These are phyloP conservation scores for Rhizopogon vulgaris DNA, from an alignment of 768 basidiomycete genomes.

Conservation along the genomic window DNA sequence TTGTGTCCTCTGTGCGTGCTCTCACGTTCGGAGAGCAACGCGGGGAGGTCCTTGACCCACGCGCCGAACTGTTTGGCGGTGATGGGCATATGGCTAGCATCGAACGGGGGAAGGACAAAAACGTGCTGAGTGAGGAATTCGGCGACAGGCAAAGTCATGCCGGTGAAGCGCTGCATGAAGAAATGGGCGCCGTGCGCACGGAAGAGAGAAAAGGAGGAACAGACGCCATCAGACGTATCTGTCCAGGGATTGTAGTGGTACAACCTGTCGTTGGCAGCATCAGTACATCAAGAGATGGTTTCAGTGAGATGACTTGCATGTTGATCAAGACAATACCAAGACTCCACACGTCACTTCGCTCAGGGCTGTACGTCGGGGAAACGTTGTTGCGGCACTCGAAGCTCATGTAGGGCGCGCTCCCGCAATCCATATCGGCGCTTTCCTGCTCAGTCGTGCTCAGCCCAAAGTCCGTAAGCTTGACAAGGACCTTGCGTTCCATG, in stretches of 20 bases:
- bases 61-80: slow-evolving; percentile 78
- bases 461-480: slow-evolving; percentile 97
- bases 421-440: slow-evolving; percentile 96
- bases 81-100: slow-evolving; percentile 37
- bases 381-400: slow-evolving; percentile 98
- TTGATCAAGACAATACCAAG: slow-evolving; percentile 98
- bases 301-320: slow-evolving; percentile 50
- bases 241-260: slow-evolving; percentile 99
- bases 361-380: slow-evolving; percentile 89
- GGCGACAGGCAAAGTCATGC: slow-evolving; percentile 82
- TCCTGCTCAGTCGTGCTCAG: slow-evolving; percentile 84
- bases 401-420: slow-evolving; percentile 98
- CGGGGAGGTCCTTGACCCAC: slow-evolving; percentile 82
- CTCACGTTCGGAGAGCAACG: slow-evolving; percentile 46
- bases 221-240: slow-evolving; percentile 79
- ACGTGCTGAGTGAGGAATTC: slow-evolving; percentile 80
- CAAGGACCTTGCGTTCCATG: slow-evolving; percentile 81
- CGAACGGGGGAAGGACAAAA: slow-evolving; percentile 69
- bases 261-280: slow-evolving; percentile 45
- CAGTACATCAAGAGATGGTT: not conserved
- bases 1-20: slow-evolving; percentile 37
- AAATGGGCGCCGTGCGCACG: slow-evolving; percentile 75
- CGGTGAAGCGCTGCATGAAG: slow-evolving; percentile 85
- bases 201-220: slow-evolving; percentile 78
- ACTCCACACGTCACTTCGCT: slow-evolving; percentile 97